Evolutionary conservation across 192 early-diverging fungal genomes (phyloP).

Genomic region (Pecoramyces ruminantium): DNA sequence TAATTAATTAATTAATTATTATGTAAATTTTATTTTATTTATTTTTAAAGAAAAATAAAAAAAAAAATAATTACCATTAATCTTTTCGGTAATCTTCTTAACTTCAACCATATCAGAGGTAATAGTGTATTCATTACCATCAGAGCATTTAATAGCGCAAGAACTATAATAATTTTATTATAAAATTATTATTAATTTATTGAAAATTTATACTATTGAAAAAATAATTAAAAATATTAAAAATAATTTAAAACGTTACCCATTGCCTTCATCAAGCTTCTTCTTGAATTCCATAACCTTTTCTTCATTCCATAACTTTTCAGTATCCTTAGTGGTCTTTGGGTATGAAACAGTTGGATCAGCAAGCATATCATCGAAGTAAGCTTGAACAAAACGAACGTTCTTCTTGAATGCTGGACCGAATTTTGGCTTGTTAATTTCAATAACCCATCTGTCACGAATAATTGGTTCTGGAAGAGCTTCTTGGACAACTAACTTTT

Average conservation of each 20-base stretch:
- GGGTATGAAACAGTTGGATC: neutral
- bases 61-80: slow-evolving; percentile 27
- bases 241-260: slow-evolving; percentile 5
- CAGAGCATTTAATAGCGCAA: slow-evolving; percentile 28
- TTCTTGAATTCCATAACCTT: slow-evolving; percentile 37
- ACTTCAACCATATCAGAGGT: slow-evolving; percentile 31
- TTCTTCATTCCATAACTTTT: slow-evolving; percentile 23
- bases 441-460: slow-evolving; percentile 57
- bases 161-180: slow-evolving; percentile 16
- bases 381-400: slow-evolving; percentile 70
- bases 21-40: no score
- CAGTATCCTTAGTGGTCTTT: slow-evolving; percentile 4
- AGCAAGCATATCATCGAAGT: slow-evolving; percentile 39
- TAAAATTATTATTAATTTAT: no score
- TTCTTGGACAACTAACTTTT: slow-evolving; percentile 89
- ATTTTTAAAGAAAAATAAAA: no score
- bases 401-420: slow-evolving; percentile 85
- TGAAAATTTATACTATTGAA: no score
- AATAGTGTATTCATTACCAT: slow-evolving; percentile 46
- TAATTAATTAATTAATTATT: no score
- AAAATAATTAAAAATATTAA: no score
- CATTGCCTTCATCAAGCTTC: slow-evolving; percentile 14
- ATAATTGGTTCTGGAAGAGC: slow-evolving; percentile 63
- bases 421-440: slow-evolving; percentile 78
- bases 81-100: slow-evolving; percentile 20